Evolutionary conservation across 805 yeast genomes (phyloP), one percentile per base, ranked within the genome.

Genomic region (Nakazawaea wyomingensis): DNA sequence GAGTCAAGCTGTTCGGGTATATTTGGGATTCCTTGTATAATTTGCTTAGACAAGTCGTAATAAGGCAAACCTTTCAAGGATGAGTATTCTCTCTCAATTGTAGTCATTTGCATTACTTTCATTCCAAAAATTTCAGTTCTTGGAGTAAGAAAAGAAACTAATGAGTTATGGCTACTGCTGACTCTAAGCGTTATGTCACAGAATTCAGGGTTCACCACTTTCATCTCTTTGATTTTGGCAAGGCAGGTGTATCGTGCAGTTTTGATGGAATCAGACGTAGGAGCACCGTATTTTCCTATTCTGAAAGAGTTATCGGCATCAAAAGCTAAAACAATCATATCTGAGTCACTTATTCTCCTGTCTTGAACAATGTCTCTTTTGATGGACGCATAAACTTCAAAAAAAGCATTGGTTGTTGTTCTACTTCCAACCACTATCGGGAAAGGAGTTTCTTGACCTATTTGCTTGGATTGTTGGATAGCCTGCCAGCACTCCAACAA

Each of bases 401-500:
- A 85, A 56, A 91, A 93, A 11, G 85, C 83, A 52, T 89, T 96
- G 13, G 86, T 83, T 1, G 86, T 79, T 2, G 88, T 76, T 51
- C 96, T 74, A 28, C 88, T 85, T 3, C 95, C 97, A 16, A 90
- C 66, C 2, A 76, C 65, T 2, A 90, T 52, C 24, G 72, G 72
- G 57, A 90, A 82, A 0, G 95, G 89, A 4, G 53, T 62, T 38
- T 74, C 75, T 8, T 74, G 74, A 13, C 66, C 64, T 14, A 85
- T 77, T 39, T 77, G 78, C 48, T 84, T 80, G 0, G 93, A 79
- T 4, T 86, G 72, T 50, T 80, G 82, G 21, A 93, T 75, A 0
- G 87, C 84, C 55, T 90, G 96, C 97, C 98, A 95, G 49, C 96
- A 85, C 63, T 93, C 99, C 32, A 91, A 63, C 57, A 90, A 64